phyloP scores from a whole-genome alignment of 208 protist species.

The Paratrypanosoma confusum region DNA sequence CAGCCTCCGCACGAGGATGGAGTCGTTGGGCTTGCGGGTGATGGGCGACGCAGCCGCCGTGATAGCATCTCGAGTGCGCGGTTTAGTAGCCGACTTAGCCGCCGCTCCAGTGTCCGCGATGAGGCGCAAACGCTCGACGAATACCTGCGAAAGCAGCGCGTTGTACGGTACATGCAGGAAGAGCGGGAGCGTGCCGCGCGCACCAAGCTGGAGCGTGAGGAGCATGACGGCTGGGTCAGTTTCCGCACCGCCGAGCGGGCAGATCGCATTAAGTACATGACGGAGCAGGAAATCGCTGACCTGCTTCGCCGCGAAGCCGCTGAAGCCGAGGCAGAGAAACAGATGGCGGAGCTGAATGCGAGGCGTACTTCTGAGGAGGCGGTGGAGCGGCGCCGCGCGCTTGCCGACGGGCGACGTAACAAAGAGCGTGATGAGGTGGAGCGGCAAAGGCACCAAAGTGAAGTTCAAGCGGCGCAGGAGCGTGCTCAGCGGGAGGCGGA shows the following conservation, averaged over 20 bases:
- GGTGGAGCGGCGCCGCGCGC: conserved; percentile 3
- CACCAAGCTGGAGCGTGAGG: conserved; percentile 47
- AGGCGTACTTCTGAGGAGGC: conserved; percentile 25
- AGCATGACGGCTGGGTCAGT: conserved; percentile 63
- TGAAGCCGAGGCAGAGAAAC: conserved; percentile 27
- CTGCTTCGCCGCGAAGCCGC: conserved; percentile 50
- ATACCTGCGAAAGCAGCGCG: conserved; percentile 71
- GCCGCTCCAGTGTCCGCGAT: conserved; percentile 63
- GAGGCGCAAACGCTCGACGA: conserved; percentile 64
- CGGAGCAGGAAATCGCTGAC: conserved; percentile 50
- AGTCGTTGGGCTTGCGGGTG: too few relatives aligned
- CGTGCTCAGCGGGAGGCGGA: not conserved
- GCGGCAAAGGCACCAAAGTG: too few relatives aligned
- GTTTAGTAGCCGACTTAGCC: conserved; percentile 51
- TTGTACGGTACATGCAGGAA: conserved; percentile 77
- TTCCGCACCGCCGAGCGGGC: conserved; percentile 51
- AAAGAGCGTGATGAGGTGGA: too few relatives aligned
- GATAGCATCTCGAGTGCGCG: conserved; percentile 43
- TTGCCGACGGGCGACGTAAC: too few relatives aligned
- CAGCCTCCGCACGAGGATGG: too few relatives aligned
- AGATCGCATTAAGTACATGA: conserved; percentile 66
- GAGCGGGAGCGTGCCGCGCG: conserved; percentile 63
- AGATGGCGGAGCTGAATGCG: conserved; percentile 21
- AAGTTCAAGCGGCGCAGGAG: not conserved
- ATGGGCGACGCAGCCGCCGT: conserved; percentile 17